Base-by-base conservation (phyloP, 768 basidiomycete genomes). In the Hebeloma cylindrosporum region DNA sequence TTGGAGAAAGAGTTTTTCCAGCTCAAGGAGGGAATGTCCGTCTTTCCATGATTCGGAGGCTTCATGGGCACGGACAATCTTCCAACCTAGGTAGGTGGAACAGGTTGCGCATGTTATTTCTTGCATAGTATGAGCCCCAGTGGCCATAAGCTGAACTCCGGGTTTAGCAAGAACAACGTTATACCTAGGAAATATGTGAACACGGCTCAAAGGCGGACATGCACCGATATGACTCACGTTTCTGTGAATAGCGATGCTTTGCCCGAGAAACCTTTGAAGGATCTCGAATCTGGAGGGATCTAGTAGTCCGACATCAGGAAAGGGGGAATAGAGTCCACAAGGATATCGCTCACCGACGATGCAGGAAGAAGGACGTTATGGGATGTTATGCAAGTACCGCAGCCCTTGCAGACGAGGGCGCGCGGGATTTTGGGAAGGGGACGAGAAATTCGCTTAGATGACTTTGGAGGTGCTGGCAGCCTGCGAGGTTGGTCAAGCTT, bases 1-100 rank as follows among this genome's bases (percentile, higher is more conserved):
- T 39, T 64, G 62, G 31, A 60, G 43, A 41, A 56, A 60, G 2
- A 82, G 67, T 37, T 71, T 70, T 52, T 75, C 76, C 26, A 82
- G 68, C 62, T 84, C 82, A n/a, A 84, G 70, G 23, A 83, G 63
- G 56, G 64, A 77, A 36, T 70, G 60, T 5, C 77, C 77, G 52
- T 82, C 80, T 61, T 84, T 84, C 82, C 82, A 84, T 30, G 69
- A 67, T 60, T 84, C 82, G 2, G 77, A 62, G 28, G 57, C 54
- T 45, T 80, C 79, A 53, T 77, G 74, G 3, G 80, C 81, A 25
- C 74, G 73, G 4, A 79, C 61, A 37, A 84, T 80, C 59, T 78
- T 77, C 78, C 78, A 84, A 9, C 82, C 82, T n/a, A 83, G 65
- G 56, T 78, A 79, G 7, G 67, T 50, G 23, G 69, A 65, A 55